These are phyloP conservation scores for Trichoderma polysporum DNA, from an alignment of 2,329 filamentous ascomycete species.

Conservation along the genomic window DNA sequence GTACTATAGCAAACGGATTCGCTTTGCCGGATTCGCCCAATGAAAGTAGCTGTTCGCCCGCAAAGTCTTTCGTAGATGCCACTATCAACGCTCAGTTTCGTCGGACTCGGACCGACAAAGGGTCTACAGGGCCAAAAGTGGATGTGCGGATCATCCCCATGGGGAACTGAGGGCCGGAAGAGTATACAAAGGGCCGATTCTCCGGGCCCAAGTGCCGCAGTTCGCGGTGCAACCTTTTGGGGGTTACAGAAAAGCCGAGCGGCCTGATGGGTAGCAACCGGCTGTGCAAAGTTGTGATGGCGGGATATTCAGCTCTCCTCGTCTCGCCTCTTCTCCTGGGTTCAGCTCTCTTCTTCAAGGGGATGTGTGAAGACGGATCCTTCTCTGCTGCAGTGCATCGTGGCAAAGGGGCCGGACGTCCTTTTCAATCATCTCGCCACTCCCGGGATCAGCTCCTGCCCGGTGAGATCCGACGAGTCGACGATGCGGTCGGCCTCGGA, in stretches of 20 bases:
- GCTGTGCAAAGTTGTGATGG: neutral
- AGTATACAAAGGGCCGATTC: slow-evolving; percentile 22
- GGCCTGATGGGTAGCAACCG: neutral
- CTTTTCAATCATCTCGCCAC: slow-evolving; percentile 3
- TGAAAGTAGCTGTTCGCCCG: neutral
- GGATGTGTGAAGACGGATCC: neutral
- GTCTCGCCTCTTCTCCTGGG: neutral
- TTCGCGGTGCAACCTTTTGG: neutral
- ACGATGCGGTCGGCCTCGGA: slow-evolving; percentile 4
- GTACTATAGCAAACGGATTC: neutral
- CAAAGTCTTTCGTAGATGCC: neutral
- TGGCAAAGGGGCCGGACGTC: neutral
- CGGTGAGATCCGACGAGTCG: slow-evolving; percentile 19
- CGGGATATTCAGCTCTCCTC: neutral
- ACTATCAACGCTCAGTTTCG: neutral
- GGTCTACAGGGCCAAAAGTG: slow-evolving; percentile 17
- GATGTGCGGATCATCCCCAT: slow-evolving; percentile 17
- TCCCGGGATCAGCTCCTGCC: slow-evolving; percentile 6
- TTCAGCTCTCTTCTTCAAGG: neutral
- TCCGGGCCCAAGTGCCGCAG: slow-evolving; percentile 18
- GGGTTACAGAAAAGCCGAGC: neutral
- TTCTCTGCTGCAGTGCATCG: neutral
- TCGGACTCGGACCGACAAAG: slow-evolving; percentile 17
- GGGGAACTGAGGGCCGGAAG: slow-evolving; percentile 16
- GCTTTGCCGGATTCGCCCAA: slow-evolving; percentile 12